phyloP scores from a whole-genome alignment of 139 green algal genomes.

The Protoeuglena noctilucae region DNA sequence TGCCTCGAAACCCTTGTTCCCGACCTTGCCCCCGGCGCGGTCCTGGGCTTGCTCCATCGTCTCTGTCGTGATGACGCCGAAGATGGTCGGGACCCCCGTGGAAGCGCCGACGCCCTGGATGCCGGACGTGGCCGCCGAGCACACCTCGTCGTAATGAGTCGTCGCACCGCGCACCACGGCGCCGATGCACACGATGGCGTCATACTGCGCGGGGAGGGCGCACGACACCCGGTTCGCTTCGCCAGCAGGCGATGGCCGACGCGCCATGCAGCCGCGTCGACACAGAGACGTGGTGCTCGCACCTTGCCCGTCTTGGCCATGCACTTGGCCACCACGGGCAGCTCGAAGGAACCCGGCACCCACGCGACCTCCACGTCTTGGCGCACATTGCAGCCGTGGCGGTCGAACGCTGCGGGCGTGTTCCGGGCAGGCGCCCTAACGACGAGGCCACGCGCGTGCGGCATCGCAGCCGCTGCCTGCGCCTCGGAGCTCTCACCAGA shows the following conservation, averaged over 20 bases:
- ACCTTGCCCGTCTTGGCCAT: slow-evolving; percentile 66
- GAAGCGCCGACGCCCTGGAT: slow-evolving; percentile 44
- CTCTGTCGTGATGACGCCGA: slow-evolving; percentile 88
- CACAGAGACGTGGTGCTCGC: too few relatives aligned
- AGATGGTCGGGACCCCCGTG: slow-evolving; percentile 72
- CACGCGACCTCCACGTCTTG: slow-evolving; percentile 67
- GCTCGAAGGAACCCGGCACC: slow-evolving; percentile 91
- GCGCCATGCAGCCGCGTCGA: too few relatives aligned
- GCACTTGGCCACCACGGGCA: slow-evolving; percentile 74
- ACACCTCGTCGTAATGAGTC: slow-evolving; percentile 90
- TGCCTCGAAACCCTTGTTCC: slow-evolving; percentile 88
- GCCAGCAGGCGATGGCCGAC: too few relatives aligned
- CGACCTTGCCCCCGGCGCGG: slow-evolving; percentile 79
- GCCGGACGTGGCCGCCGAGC: slow-evolving; percentile 57
- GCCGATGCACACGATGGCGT: slow-evolving; percentile 77
- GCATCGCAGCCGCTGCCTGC: too few relatives aligned
- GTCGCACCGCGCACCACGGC: slow-evolving; percentile 85
- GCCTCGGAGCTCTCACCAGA: too few relatives aligned
- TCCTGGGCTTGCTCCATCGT: slow-evolving; percentile 89
- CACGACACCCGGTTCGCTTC: too few relatives aligned
- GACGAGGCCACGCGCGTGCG: too few relatives aligned
- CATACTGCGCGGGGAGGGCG: too few relatives aligned
- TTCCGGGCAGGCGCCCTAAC: too few relatives aligned
- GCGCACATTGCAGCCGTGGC: slow-evolving; percentile 30
- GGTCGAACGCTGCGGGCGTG: slow-evolving; percentile 52